Evolutionary conservation across 345 rosid genomes (phyloP).

Genomic region (Eucalyptus urophylla): DNA sequence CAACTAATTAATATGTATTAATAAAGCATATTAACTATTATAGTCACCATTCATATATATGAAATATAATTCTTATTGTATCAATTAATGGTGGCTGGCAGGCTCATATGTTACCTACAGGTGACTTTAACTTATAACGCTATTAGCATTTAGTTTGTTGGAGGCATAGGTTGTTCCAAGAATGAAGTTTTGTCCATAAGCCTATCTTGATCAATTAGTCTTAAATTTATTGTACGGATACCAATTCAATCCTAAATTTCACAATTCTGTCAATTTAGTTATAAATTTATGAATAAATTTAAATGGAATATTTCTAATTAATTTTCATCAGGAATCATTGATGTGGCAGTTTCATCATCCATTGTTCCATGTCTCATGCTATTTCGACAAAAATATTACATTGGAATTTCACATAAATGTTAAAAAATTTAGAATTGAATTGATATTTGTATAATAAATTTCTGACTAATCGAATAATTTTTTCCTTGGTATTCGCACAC

Average conservation of each 20-base stretch:
- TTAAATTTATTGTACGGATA: neutral
- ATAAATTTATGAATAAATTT: neutral
- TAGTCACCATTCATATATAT: neutral
- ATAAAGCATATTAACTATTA: neutral
- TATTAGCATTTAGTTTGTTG: neutral
- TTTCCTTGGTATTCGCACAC: neutral
- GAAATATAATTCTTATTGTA: neutral
- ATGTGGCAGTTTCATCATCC: fast-evolving
- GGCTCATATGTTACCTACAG: neutral
- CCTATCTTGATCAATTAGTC: neutral
- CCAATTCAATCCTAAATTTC: neutral
- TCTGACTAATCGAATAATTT: fast-evolving
- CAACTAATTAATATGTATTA: neutral
- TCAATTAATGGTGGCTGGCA: neutral
- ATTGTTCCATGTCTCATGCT: fast-evolving
- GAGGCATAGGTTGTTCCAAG: neutral
- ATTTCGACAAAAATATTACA: fast-evolving
- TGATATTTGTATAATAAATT: neutral
- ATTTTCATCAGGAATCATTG: fast-evolving
- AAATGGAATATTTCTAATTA: fast-evolving
- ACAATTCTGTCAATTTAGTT: fast-evolving
- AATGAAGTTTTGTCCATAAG: neutral
- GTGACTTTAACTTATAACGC: neutral
- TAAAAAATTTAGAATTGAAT: neutral
- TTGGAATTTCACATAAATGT: neutral